These are phyloP conservation scores for Solidago caesia DNA, from an alignment of 129 eudicot species.

Conservation along the genomic window DNA sequence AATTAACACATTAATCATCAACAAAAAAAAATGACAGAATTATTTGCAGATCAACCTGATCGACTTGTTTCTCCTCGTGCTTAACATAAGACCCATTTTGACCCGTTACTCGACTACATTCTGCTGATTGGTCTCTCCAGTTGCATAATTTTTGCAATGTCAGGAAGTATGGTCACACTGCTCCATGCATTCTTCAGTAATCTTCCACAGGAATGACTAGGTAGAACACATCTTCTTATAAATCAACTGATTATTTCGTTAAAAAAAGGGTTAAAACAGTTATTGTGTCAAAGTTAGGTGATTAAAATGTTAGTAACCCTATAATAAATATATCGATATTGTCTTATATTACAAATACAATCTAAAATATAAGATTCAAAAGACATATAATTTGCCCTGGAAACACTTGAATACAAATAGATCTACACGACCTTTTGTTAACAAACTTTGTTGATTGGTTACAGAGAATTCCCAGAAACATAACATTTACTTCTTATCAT, in stretches of 20 bases:
- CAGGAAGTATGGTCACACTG: constrained; percentile 76
- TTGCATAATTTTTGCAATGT: not conserved
- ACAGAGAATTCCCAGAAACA: not conserved
- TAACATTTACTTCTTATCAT: constrained; percentile 20
- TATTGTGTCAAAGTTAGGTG: too few species aligned
- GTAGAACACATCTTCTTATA: constrained; percentile 61
- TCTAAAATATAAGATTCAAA: not conserved
- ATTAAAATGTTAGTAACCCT: not conserved
- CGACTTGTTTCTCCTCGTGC: not conserved
- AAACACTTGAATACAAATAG: not conserved
- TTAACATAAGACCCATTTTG: not conserved
- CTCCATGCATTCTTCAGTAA: constrained; percentile 74
- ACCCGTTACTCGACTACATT: not conserved
- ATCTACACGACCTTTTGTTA: not conserved
- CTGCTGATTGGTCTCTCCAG: not conserved
- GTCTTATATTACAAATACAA: not conserved
- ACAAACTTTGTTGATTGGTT: not conserved
- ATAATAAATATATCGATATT: not conserved
- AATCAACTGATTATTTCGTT: constrained; percentile 40
- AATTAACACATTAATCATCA: not conserved
- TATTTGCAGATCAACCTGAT: not conserved
- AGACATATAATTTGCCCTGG: not conserved
- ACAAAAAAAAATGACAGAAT: not conserved
- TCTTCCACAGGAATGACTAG: constrained; percentile 87
- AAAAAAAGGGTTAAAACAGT: too few species aligned